Conservation (phyloP, 768 basidiomycete genomes). For the Udeniomyces megalosporus region DNA sequence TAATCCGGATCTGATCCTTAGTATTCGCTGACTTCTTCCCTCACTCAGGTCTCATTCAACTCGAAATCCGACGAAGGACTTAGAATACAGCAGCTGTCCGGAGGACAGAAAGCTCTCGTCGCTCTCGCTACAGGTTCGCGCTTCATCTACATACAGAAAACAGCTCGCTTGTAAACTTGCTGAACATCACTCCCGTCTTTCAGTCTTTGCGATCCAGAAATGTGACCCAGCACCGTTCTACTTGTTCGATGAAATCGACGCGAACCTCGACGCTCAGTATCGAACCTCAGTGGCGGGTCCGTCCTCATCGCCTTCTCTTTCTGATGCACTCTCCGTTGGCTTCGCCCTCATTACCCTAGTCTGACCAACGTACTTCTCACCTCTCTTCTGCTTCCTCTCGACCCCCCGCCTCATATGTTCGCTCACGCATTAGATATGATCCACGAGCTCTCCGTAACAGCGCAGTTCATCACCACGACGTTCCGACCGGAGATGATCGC, state of each 20-base stretch:
- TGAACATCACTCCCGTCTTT: too few species aligned
- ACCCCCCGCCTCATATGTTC: too few species aligned
- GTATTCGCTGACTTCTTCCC: background rate
- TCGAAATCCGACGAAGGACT: conserved; percentile 94
- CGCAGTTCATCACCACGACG: conserved; percentile 95
- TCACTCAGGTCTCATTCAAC: conserved; percentile 79
- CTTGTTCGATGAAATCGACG: conserved; percentile 99
- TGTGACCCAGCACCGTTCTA: conserved; percentile 99
- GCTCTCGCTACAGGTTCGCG: conserved; percentile 73
- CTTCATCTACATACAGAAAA: too few species aligned
- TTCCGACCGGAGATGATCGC: conserved; percentile 96
- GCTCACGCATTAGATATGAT: conserved; percentile 61
- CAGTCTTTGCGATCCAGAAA: conserved; percentile 96
- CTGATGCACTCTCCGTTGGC: background rate
- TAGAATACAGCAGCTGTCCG: conserved; percentile 88
- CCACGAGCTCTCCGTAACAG: conserved; percentile 64
- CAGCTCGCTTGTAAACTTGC: too few species aligned
- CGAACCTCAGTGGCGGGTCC: conserved; percentile 87
- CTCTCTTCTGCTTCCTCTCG: background rate
- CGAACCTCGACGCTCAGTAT: conserved; percentile 92
- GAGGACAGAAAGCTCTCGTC: conserved; percentile 92
- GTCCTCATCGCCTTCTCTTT: conserved; percentile 24
- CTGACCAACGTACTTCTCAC: background rate
- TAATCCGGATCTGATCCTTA: too few species aligned
- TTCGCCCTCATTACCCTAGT: background rate